Evolutionary conservation across 345 rosid genomes (phyloP).

Genomic region (Dipteronia sinensis): DNA sequence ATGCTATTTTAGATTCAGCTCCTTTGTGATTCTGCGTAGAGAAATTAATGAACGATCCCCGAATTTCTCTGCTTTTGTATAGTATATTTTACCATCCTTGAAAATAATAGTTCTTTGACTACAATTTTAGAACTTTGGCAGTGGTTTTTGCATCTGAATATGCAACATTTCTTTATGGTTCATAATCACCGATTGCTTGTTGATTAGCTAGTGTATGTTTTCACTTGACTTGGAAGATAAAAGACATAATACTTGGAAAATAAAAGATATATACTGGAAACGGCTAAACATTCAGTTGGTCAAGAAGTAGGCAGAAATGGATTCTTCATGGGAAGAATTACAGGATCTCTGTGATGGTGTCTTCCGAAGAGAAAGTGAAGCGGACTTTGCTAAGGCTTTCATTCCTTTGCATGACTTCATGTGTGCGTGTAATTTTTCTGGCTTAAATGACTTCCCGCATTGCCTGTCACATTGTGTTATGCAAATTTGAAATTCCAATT

Average conservation of each 20-base stretch:
- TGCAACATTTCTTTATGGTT: background rate
- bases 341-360: conserved; percentile 1
- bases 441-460: conserved; percentile 71
- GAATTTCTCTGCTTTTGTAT: background rate
- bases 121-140: background rate
- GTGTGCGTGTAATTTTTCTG: conserved; percentile 73
- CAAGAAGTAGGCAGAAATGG: conserved; percentile 25
- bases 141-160: background rate
- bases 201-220: background rate
- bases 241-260: background rate
- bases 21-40: background rate
- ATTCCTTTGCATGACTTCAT: conserved; percentile 70
- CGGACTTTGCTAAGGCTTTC: conserved; percentile 34
- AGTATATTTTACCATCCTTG: background rate
- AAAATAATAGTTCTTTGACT: too few relatives aligned
- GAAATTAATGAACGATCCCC: background rate
- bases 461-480: conserved; percentile 49
- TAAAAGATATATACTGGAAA: background rate
- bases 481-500: background rate
- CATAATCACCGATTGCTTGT: background rate
- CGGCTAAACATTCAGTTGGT: conserved; percentile 13
- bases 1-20: background rate
- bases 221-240: background rate
- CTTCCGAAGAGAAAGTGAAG: conserved; percentile 19
- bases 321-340: conserved; percentile 7